Percentiles rank a stretch among this genome's conserved stretches.
Evolutionary conservation across 495 filamentous ascomycete genomes (phyloP).

Genomic region (Saxophila tyrrhenica): DNA sequence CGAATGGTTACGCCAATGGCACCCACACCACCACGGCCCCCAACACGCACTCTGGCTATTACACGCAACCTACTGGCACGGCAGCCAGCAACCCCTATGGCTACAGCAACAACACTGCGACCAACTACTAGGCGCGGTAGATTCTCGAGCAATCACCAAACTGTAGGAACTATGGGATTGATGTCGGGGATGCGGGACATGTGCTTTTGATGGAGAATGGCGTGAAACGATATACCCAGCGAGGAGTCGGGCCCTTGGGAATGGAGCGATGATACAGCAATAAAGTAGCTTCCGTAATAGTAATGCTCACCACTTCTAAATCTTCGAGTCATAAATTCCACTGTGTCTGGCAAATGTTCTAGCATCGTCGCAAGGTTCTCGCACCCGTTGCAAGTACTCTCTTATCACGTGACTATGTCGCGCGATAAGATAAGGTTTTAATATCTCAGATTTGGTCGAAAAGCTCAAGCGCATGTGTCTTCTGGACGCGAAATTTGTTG

Average conservation of each 20-base stretch:
- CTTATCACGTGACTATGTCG: too few relatives aligned
- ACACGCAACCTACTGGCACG: constrained; percentile 20
- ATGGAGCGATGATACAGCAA: not conserved
- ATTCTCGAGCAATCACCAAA: too few relatives aligned
- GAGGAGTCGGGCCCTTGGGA: not conserved
- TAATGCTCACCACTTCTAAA: not conserved
- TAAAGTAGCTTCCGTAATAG: not conserved
- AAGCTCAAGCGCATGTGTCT: too few relatives aligned
- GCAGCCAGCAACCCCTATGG: constrained; percentile 22
- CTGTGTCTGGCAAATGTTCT: too few relatives aligned
- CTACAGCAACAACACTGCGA: constrained; percentile 17
- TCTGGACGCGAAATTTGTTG: too few relatives aligned
- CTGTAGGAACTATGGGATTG: too few relatives aligned
- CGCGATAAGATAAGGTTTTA: too few relatives aligned
- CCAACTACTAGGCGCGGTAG: constrained; percentile 22
- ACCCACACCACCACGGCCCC: too few relatives aligned
- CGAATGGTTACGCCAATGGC: too few relatives aligned
- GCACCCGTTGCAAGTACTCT: too few relatives aligned
- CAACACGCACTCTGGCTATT: constrained; percentile 19
- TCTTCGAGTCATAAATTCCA: not conserved
- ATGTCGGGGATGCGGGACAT: not conserved
- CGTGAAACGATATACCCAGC: not conserved
- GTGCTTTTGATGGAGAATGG: not conserved
- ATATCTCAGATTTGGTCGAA: too few relatives aligned
- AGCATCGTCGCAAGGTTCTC: too few relatives aligned